Evolutionary conservation across 108 stramenopile genomes (phyloP).

Genomic region (Pseudonitzschia pungens): DNA sequence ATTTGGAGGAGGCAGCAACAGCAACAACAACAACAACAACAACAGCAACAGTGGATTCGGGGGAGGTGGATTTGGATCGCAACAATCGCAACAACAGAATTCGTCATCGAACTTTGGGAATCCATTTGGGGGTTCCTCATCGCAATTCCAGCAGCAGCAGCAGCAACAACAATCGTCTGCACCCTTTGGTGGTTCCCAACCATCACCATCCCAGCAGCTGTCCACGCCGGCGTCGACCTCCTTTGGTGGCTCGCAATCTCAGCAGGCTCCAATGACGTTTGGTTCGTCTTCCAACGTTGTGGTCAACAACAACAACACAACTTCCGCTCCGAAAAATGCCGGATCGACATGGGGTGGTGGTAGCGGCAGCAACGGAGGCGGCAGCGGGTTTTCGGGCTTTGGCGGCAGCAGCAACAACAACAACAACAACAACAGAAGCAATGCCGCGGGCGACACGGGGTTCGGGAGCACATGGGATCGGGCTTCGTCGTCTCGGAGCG

Average conservation of each 20-base stretch:
- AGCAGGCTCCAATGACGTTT: constrained; percentile 2
- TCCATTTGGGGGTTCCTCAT: not conserved
- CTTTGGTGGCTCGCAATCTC: not conserved
- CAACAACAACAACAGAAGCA: constrained; percentile 9
- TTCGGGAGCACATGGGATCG: constrained; percentile 20
- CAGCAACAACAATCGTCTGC: not conserved
- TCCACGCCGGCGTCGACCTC: no score
- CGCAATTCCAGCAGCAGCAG: no score
- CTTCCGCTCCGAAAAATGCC: not conserved
- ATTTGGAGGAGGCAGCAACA: constrained; percentile 1
- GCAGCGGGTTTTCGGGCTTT: not conserved
- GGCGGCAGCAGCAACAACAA: not conserved
- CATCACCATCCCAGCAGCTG: no score
- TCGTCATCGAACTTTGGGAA: not conserved
- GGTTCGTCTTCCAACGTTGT: constrained; percentile 22
- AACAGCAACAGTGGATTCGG: not conserved
- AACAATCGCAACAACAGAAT: not conserved
- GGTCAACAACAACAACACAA: not conserved
- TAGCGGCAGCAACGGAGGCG: not conserved
- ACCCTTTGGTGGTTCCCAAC: constrained; percentile 6
- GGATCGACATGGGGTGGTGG: no score
- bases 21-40: no score
- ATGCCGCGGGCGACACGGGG: not conserved
- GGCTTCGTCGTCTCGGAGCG: not conserved
- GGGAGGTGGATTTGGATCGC: constrained; percentile 12